phyloP scores from a whole-genome alignment of 2,329 filamentous ascomycete species.

The Blastomyces percursus region DNA sequence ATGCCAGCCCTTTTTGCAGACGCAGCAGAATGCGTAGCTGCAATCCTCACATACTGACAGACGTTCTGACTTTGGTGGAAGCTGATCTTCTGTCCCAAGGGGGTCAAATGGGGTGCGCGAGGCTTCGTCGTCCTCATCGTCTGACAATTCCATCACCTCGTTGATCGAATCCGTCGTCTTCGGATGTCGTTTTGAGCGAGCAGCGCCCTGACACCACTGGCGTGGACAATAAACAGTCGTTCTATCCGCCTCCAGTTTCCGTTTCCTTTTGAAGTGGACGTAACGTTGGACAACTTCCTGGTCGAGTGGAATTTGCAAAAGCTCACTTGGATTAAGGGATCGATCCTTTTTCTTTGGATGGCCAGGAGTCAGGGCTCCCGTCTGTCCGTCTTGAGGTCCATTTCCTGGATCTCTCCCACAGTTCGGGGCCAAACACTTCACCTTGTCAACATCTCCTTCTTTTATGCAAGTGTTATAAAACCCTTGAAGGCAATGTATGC shows the following conservation, averaged over 20 bases:
- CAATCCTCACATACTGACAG: constrained; percentile 83
- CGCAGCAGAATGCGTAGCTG: constrained; percentile 72
- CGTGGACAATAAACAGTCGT: constrained; percentile 87
- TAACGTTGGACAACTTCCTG: constrained; percentile 71
- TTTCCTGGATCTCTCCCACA: constrained; percentile 54
- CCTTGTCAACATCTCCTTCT: constrained; percentile 67
- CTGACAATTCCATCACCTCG: constrained; percentile 33
- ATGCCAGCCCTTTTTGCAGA: constrained; percentile 78
- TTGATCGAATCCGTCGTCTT: constrained; percentile 58
- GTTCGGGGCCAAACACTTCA: constrained; percentile 68
- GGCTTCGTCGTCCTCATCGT: constrained; percentile 41
- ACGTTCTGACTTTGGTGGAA: constrained; percentile 49
- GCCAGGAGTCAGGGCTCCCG: constrained; percentile 15
- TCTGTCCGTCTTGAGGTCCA: constrained; percentile 20
- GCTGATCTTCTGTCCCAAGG: constrained; percentile 30
- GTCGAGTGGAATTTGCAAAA: constrained; percentile 63
- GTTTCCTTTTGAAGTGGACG: constrained; percentile 82
- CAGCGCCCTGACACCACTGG: constrained; percentile 83
- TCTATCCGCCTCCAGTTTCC: constrained; percentile 81
- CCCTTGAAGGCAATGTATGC: constrained; percentile 71
- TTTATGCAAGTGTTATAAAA: constrained; percentile 83
- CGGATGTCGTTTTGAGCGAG: constrained; percentile 60
- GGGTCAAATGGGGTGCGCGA: constrained; percentile 31
- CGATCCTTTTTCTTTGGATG: constrained; percentile 50
- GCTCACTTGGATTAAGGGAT: constrained; percentile 68